Conservation (phyloP, 192 early-diverging fungal species). For the Backusella tarrabulga region DNA sequence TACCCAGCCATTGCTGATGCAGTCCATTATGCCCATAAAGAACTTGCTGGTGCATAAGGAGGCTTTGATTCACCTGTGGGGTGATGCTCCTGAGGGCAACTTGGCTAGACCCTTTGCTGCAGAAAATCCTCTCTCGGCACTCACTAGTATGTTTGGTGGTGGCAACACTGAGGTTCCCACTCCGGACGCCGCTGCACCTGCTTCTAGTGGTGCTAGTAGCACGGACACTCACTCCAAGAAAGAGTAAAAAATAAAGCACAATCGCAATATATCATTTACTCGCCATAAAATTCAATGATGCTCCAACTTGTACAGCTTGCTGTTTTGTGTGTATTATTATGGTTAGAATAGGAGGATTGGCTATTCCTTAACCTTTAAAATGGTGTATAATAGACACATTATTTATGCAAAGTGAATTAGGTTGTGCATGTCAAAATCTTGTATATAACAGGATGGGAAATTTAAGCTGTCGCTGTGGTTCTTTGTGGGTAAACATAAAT, state of each 20-base stretch:
- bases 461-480: too few relatives aligned
- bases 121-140: constrained; percentile 67
- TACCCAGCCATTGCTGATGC: constrained; percentile 85
- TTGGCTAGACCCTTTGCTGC: constrained; percentile 84
- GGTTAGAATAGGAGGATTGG: too few relatives aligned
- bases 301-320: too few relatives aligned
- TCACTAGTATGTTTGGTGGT: constrained; percentile 34
- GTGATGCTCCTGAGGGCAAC: constrained; percentile 72
- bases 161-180: constrained; percentile 12
- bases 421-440: too few relatives aligned
- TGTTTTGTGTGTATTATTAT: too few relatives aligned
- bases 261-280: not conserved
- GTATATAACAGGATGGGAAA: too few relatives aligned
- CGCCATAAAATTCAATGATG: too few relatives aligned
- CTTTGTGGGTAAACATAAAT: too few relatives aligned
- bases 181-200: not conserved
- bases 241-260: not conserved
- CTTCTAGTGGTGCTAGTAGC: not conserved
- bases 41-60: constrained; percentile 67
- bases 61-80: constrained; percentile 82
- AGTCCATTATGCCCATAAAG: constrained; percentile 78
- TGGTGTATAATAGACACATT: too few relatives aligned
- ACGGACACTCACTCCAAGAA: constrained; percentile 2
- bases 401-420: too few relatives aligned
- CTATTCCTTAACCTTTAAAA: too few relatives aligned